Conservation (phyloP, 108 stramenopile species). For the Poteriospumella lacustris region DNA sequence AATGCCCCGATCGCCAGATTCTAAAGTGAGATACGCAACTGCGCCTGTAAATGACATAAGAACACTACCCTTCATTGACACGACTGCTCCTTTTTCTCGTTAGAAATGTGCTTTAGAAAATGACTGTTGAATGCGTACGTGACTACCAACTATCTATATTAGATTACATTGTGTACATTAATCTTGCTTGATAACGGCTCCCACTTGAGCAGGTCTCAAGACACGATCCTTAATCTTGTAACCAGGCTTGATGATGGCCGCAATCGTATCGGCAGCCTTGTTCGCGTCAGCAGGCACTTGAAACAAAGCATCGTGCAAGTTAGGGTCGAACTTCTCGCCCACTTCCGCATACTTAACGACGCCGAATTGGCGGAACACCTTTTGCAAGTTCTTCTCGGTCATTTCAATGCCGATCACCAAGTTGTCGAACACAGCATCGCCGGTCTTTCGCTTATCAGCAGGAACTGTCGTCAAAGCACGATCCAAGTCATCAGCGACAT, state of each 20-base stretch:
- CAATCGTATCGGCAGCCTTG: constrained; percentile 65
- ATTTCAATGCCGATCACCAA: constrained; percentile 81
- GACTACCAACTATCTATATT: too few relatives aligned
- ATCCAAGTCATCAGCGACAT: constrained; percentile 81
- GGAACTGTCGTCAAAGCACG: constrained; percentile 73
- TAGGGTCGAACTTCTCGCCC: constrained; percentile 90
- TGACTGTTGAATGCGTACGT: too few relatives aligned
- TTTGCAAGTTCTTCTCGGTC: constrained; percentile 74
- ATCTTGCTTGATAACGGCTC: constrained; percentile 71
- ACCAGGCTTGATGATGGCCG: constrained; percentile 82
- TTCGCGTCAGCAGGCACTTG: constrained; percentile 67
- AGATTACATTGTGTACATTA: too few relatives aligned
- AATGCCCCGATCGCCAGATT: constrained; percentile 91
- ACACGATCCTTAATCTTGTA: constrained; percentile 87
- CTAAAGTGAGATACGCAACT: constrained; percentile 35
- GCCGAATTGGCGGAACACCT: constrained; percentile 48
- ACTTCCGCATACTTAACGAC: constrained; percentile 62
- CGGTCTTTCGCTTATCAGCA: constrained; percentile 40
- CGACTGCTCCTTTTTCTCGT: too few relatives aligned
- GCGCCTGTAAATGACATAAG: too few relatives aligned
- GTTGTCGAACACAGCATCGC: constrained; percentile 51
- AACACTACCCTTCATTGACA: too few relatives aligned
- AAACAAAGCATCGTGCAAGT: constrained; percentile 87
- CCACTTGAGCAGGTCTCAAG: constrained; percentile 89
- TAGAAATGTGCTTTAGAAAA: too few relatives aligned